These are phyloP conservation scores for Cordyceps tenuipes DNA, from an alignment of 2,329 filamentous ascomycete species.

Conservation along the genomic window DNA sequence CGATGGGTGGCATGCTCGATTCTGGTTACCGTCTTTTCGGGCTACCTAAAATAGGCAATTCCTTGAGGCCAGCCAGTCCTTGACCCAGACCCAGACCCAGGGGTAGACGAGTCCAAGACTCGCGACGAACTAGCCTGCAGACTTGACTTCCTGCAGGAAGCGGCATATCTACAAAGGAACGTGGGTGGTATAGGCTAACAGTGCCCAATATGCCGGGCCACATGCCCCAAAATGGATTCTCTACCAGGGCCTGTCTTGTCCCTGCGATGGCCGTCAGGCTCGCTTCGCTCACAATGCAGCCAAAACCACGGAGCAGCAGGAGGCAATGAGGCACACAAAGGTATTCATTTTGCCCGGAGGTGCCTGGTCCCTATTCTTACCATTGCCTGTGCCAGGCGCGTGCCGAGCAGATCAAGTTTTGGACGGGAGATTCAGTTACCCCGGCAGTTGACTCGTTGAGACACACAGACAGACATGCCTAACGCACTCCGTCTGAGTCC, in stretches of 20 bases:
- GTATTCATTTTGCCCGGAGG: too few species aligned
- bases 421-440: background rate
- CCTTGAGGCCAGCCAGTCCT: background rate
- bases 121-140: background rate
- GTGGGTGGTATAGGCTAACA: constrained; percentile 1
- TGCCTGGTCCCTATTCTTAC: background rate
- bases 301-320: background rate
- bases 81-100: too few species aligned
- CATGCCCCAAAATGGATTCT: background rate
- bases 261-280: background rate
- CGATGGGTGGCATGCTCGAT: background rate
- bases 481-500: background rate
- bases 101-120: background rate
- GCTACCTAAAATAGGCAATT: background rate
- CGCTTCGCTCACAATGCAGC: background rate
- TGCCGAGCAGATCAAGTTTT: background rate
- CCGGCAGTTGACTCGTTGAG: background rate
- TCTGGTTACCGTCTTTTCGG: background rate
- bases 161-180: background rate
- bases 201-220: background rate
- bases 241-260: background rate
- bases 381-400: background rate
- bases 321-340: background rate
- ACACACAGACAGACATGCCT: background rate
- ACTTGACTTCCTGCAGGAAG: background rate